Conservation (phyloP, 1,284 basidiomycete species). For the Sphaerobolus stellatus region DNA sequence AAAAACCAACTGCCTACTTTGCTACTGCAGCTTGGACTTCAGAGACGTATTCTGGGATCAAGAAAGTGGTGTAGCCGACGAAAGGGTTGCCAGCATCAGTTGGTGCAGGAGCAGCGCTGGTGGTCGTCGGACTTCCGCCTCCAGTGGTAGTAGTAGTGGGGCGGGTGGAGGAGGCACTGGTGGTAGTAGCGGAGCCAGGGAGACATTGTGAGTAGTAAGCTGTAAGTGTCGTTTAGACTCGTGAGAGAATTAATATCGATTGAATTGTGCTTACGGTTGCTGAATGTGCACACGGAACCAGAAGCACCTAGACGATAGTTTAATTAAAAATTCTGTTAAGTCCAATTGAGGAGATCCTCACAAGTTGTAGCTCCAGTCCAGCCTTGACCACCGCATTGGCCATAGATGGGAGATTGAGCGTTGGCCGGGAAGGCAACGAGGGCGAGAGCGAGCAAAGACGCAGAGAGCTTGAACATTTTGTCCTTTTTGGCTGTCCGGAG, state of each 20-base stretch:
- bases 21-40: conserved; percentile 15
- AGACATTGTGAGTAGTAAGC: conserved; percentile 11
- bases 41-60: conserved; percentile 17
- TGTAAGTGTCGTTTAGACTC: background rate
- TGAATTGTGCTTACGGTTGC: conserved; percentile 5
- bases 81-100: conserved; percentile 17
- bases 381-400: conserved; percentile 8
- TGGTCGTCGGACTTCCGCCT: too few species aligned
- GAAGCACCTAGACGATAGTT: conserved; percentile 1
- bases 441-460: background rate
- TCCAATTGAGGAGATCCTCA: background rate
- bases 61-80: conserved; percentile 16
- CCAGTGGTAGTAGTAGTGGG: conserved; percentile 1
- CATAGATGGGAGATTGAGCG: conserved; percentile 6
- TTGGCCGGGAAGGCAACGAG: conserved; percentile 1
- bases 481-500: too few species aligned
- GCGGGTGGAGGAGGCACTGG: background rate
- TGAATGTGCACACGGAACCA: conserved; percentile 3
- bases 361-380: conserved; percentile 9
- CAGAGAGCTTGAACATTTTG: conserved; percentile 6
- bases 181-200: background rate
- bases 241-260: background rate
- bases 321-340: background rate
- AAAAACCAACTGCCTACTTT: conserved; percentile 8
- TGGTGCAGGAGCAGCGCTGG: conserved; percentile 2